These are phyloP conservation scores for Saturnispora diversa DNA, from an alignment of 805 yeast genomes.

Conservation along the genomic window DNA sequence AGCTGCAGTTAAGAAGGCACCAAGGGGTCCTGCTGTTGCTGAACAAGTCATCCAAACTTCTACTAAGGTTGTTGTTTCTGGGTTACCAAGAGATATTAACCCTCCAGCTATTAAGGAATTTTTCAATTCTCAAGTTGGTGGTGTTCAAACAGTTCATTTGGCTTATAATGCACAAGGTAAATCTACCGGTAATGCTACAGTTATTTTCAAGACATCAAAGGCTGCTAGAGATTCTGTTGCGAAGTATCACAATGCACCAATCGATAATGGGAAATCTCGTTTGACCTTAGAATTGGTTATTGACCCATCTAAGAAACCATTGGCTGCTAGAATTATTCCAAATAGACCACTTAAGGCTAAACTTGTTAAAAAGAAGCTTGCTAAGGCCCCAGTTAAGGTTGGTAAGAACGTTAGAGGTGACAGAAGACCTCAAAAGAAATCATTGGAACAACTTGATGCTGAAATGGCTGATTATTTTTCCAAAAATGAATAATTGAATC, in stretches of 20 bases:
- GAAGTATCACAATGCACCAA: conserved; percentile 86
- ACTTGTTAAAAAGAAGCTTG: conserved; percentile 41
- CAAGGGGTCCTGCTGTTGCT: conserved; percentile 12
- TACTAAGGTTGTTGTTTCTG: conserved; percentile 66
- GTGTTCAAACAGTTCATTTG: conserved; percentile 61
- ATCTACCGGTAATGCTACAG: conserved; percentile 87
- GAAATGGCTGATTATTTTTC: conserved; percentile 96
- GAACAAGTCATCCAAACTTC: conserved; percentile 37
- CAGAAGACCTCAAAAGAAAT: conserved; percentile 44
- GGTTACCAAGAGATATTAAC: conserved; percentile 70
- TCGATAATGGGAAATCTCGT: conserved; percentile 75
- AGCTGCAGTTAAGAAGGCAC: conserved; percentile 13
- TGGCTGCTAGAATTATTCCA: conserved; percentile 56
- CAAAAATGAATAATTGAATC: conserved; percentile 31
- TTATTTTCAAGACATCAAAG: conserved; percentile 61
- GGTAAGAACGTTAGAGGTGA: conserved; percentile 13
- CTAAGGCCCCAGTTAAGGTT: conserved; percentile 20
- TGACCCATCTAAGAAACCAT: conserved; percentile 73
- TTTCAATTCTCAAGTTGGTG: conserved; percentile 81
- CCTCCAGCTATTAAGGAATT: conserved; percentile 67
- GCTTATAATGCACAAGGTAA: conserved; percentile 82
- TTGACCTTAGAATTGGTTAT: conserved; percentile 75
- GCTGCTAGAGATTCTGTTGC: conserved; percentile 73
- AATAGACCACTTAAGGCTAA: conserved; percentile 34
- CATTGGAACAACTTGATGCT: conserved; percentile 89